Conservation (phyloP, 148 eudicot genomes). For the Rhododendron williamsianum region DNA sequence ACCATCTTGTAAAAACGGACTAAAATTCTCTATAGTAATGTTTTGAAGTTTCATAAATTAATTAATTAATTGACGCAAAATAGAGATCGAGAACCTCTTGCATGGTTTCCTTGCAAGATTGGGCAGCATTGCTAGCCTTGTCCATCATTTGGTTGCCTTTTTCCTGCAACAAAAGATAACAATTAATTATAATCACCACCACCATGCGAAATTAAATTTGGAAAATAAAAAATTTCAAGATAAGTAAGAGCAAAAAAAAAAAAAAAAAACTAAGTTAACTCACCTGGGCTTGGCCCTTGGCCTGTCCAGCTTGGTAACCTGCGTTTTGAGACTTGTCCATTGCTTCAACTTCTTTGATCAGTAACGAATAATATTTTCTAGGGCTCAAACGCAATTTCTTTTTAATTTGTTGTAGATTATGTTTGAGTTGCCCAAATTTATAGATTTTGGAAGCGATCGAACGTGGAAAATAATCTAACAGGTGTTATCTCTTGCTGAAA, state of each 20-base stretch:
- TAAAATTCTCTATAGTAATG: neutral
- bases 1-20: neutral
- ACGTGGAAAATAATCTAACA: neutral
- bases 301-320: conserved; percentile 41
- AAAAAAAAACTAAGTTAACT: neutral
- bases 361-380: neutral
- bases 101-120: conserved; percentile 45
- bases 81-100: conserved; percentile 31
- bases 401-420: neutral
- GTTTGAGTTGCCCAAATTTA: conserved; percentile 13
- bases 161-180: conserved; percentile 24
- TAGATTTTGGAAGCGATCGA: conserved; percentile 1
- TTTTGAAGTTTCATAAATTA: neutral
- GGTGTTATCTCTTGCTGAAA: neutral
- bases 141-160: conserved; percentile 57
- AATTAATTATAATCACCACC: neutral
- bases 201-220: neutral
- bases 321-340: conserved; percentile 28
- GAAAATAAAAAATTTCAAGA: neutral
- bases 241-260: neutral
- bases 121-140: conserved; percentile 53
- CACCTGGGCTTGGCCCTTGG: conserved; percentile 49
- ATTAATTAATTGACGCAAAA: neutral
- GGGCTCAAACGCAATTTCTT: conserved; percentile 5
- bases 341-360: neutral